Conservation (phyloP, 805 yeast species). For the Saturnispora dispora region DNA sequence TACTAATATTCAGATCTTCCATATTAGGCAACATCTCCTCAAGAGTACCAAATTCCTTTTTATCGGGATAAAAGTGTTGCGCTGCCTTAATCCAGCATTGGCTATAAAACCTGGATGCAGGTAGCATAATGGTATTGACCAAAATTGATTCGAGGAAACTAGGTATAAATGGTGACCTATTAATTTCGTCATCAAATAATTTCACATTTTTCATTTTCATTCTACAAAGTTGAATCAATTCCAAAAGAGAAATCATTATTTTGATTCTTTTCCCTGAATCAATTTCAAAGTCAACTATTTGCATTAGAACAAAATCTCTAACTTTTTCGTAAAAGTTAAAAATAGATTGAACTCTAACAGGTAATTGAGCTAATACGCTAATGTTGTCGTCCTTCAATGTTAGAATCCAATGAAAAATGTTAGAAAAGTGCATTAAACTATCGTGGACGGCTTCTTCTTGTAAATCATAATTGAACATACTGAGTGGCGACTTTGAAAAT, state of each 20-base stretch:
- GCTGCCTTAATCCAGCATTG: conserved; percentile 62
- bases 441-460: conserved; percentile 35
- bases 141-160: conserved; percentile 79
- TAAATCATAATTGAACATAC: conserved; percentile 47
- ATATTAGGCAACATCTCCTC: conserved; percentile 12
- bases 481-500: conserved; percentile 45
- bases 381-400: conserved; percentile 37
- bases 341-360: conserved; percentile 57
- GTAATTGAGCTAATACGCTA: conserved; percentile 34
- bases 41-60: conserved; percentile 18
- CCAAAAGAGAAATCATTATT: conserved; percentile 59
- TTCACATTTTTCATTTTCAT: conserved; percentile 55
- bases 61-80: conserved; percentile 11
- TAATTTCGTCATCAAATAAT: conserved; percentile 27
- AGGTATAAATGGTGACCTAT: conserved; percentile 51
- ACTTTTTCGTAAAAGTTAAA: conserved; percentile 61
- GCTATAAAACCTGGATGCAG: conserved; percentile 66
- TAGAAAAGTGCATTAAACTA: conserved; percentile 52
- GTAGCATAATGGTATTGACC: conserved; percentile 63
- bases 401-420: conserved; percentile 63
- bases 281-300: conserved; percentile 56
- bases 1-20: conserved; percentile 4
- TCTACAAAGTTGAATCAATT: conserved; percentile 54
- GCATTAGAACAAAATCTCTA: conserved; percentile 51
- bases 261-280: conserved; percentile 50